Percentiles rank a stretch among this genome's conserved stretches.
These are phyloP conservation scores for Hyphopichia wangnamkhiaoensis DNA, from an alignment of 1,139 yeast genomes.

Conservation along the genomic window DNA sequence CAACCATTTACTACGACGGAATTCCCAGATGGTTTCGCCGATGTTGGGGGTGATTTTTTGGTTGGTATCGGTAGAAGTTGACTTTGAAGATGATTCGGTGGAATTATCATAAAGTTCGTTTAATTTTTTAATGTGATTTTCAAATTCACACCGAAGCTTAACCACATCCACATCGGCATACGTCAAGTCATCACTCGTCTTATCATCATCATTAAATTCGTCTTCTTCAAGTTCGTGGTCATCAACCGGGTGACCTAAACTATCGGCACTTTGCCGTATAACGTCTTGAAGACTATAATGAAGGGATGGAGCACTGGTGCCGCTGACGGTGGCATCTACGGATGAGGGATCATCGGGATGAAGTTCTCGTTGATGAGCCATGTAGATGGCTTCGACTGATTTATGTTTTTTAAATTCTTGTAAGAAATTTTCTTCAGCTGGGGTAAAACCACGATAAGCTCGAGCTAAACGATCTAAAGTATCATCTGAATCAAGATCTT, in stretches of 20 bases:
- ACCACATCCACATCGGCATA: constrained; percentile 30
- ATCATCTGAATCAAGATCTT: constrained; percentile 32
- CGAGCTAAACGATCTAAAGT: constrained; percentile 26
- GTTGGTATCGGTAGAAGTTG: constrained; percentile 10
- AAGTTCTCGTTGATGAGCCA: constrained; percentile 16
- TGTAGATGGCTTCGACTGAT: constrained; percentile 38
- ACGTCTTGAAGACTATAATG: constrained; percentile 25
- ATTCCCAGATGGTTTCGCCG: constrained; percentile 61
- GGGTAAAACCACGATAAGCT: constrained; percentile 21
- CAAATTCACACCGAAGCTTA: constrained; percentile 28
- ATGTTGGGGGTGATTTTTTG: constrained; percentile 15
- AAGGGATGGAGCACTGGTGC: not conserved
- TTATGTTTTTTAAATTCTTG: constrained; percentile 33
- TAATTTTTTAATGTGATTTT: constrained; percentile 8
- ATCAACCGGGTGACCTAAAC: not conserved
- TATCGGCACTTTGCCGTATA: constrained; percentile 19
- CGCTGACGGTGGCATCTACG: not conserved
- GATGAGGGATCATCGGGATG: constrained; percentile 12
- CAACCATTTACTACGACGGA: constrained; percentile 61
- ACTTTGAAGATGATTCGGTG: constrained; percentile 12
- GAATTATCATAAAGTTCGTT: constrained; percentile 7
- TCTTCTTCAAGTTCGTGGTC: too few relatives aligned
- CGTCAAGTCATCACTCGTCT: constrained; percentile 14
- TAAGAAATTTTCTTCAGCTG: constrained; percentile 38
- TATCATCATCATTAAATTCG: constrained; percentile 26